Evolutionary conservation across 352 stramenopile species (phyloP).

Genomic region (Phytophthora capsici): DNA sequence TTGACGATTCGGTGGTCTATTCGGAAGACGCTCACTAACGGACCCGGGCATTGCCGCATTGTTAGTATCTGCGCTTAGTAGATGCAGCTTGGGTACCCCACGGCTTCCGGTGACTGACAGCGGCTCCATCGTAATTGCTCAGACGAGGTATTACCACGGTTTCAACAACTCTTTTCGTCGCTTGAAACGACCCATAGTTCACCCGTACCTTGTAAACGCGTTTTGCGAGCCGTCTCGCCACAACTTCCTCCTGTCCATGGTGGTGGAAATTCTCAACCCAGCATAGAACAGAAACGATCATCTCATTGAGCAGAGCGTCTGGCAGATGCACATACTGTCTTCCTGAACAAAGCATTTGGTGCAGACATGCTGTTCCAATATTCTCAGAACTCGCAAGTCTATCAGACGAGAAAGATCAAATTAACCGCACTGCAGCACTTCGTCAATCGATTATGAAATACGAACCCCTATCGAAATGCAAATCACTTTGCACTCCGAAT

Average conservation of each 20-base stretch:
- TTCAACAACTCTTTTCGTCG: slow-evolving; percentile 15
- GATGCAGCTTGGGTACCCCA: slow-evolving; percentile 39
- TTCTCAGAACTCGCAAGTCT: slow-evolving; percentile 53
- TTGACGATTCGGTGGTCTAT: slow-evolving; percentile 15
- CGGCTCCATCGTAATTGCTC: slow-evolving; percentile 31
- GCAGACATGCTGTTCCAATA: too few species aligned
- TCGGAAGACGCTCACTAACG: slow-evolving; percentile 22
- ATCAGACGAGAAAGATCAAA: background rate
- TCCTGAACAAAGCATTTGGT: too few species aligned
- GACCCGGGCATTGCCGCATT: slow-evolving; percentile 5
- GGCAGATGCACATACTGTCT: slow-evolving; percentile 42
- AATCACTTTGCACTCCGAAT: slow-evolving; percentile 43
- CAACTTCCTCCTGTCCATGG: too few species aligned
- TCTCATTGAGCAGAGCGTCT: slow-evolving; percentile 37
- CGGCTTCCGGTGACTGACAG: slow-evolving; percentile 14
- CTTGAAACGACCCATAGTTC: slow-evolving; percentile 7
- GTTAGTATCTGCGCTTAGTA: slow-evolving; percentile 11
- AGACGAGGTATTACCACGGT: slow-evolving; percentile 6
- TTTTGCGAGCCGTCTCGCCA: too few species aligned
- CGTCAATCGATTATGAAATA: background rate
- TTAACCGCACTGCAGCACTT: background rate
- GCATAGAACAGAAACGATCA: background rate
- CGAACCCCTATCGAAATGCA: slow-evolving; percentile 45
- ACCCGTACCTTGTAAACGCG: too few species aligned
- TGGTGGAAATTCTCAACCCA: background rate